Evolutionary conservation across 345 rosid species (phyloP).

Genomic region (Gossypium bickii): DNA sequence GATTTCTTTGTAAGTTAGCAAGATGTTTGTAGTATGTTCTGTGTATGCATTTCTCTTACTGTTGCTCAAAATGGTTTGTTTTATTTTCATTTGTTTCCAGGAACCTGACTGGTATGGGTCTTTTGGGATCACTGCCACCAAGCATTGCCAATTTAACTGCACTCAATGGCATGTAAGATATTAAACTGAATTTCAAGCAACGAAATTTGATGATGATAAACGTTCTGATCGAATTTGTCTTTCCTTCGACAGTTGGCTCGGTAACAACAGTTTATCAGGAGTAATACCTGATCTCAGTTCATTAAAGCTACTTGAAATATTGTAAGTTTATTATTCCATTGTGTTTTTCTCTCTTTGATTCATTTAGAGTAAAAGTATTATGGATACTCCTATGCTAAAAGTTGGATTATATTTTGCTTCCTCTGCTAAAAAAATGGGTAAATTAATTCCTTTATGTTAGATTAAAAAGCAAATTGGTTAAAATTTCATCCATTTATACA

Average conservation of each 20-base stretch:
- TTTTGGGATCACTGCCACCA: constrained; percentile 68
- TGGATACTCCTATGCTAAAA: no score
- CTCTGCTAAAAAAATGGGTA: no score
- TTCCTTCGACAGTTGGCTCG: constrained; percentile 56
- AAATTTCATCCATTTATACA: no score
- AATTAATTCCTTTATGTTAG: no score
- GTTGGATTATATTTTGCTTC: no score
- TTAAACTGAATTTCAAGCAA: constrained; percentile 10
- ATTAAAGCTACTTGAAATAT: constrained; percentile 43
- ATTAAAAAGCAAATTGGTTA: no score
- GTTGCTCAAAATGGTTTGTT: constrained; percentile 4
- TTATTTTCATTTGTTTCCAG: constrained; percentile 33
- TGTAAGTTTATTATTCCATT: constrained; percentile 42
- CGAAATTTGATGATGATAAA: background rate
- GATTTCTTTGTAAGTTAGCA: constrained; percentile 56
- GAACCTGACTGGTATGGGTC: constrained; percentile 67
- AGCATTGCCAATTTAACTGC: constrained; percentile 61
- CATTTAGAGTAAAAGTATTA: background rate
- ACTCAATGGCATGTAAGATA: constrained; percentile 64
- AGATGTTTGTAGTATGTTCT: background rate
- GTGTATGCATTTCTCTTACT: background rate
- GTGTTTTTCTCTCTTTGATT: constrained; percentile 3
- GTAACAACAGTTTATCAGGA: constrained; percentile 69
- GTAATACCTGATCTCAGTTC: constrained; percentile 64
- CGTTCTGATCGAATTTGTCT: constrained; percentile 16